Conservation (phyloP, 345 rosid species). For the Salix exigua region DNA sequence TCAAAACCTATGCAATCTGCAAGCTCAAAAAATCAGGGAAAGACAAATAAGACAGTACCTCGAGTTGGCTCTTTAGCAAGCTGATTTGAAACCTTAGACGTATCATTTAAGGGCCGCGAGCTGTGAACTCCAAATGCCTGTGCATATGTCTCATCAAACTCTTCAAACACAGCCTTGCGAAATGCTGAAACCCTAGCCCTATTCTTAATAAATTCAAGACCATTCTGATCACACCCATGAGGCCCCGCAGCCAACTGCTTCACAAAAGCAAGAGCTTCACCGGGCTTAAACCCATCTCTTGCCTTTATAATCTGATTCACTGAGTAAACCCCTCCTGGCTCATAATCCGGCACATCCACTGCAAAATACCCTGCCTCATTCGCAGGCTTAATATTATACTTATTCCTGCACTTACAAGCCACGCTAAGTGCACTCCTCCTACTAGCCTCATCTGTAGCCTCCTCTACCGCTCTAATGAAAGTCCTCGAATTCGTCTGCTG, state of each 20-base stretch:
- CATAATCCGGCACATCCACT: slow-evolving; percentile 90
- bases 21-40: slow-evolving; percentile 6
- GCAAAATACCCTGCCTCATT: slow-evolving; percentile 62
- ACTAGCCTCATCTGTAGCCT: slow-evolving; percentile 84
- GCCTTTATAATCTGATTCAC: slow-evolving; percentile 65
- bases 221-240: slow-evolving; percentile 32
- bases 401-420: slow-evolving; percentile 79
- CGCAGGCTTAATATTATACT: slow-evolving; percentile 64
- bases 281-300: slow-evolving; percentile 59
- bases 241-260: slow-evolving; percentile 67
- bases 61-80: slow-evolving; percentile 49
- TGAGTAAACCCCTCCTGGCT: slow-evolving; percentile 68
- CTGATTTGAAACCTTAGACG: slow-evolving; percentile 27
- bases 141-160: slow-evolving; percentile 95
- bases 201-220: slow-evolving; percentile 52
- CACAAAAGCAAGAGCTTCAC: slow-evolving; percentile 51
- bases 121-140: slow-evolving; percentile 91
- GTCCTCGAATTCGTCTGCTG: slow-evolving; percentile 61
- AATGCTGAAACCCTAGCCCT: slow-evolving; percentile 62
- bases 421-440: slow-evolving; percentile 76
- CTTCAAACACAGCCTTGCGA: slow-evolving; percentile 86
- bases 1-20: not conserved
- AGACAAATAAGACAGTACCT: slow-evolving; percentile 40
- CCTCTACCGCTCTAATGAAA: slow-evolving; percentile 86
- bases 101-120: slow-evolving; percentile 33